Conservation (phyloP, 768 basidiomycete genomes). For the Suillus alpinus region DNA sequence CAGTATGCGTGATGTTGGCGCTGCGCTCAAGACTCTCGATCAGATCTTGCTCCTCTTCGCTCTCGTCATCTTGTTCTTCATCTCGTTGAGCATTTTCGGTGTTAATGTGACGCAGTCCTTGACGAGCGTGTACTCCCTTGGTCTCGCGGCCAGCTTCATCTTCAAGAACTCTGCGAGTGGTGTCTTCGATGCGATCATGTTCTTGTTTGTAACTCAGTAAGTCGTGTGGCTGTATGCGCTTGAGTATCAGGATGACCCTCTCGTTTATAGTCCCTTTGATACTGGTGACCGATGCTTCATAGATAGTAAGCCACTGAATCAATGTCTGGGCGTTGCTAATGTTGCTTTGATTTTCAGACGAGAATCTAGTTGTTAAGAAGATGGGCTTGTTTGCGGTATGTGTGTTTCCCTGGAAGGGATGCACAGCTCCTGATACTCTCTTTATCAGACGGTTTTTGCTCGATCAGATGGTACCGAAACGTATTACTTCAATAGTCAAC, state of each 20-base stretch:
- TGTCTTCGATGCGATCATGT: conserved; percentile 79
- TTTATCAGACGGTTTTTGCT: conserved; percentile 58
- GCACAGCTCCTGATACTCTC: conserved; percentile 1
- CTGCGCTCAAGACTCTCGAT: conserved; percentile 64
- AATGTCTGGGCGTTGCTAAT: neutral
- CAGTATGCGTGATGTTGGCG: conserved; percentile 73
- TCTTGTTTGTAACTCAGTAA: conserved; percentile 80
- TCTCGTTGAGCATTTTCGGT: conserved; percentile 70
- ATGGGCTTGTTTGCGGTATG: conserved; percentile 74
- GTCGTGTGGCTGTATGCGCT: conserved; percentile 26
- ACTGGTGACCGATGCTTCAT: conserved; percentile 83
- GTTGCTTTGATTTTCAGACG: conserved; percentile 36
- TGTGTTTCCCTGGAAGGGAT: neutral
- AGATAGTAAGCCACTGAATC: conserved; percentile 39
- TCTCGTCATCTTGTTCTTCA: conserved; percentile 64
- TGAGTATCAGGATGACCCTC: conserved; percentile 6
- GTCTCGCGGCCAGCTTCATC: conserved; percentile 74
- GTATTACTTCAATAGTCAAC: conserved; percentile 78
- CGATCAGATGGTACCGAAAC: conserved; percentile 75
- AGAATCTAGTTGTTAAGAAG: conserved; percentile 74
- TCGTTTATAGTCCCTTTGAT: conserved; percentile 59
- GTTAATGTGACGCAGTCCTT: conserved; percentile 62
- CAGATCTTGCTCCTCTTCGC: conserved; percentile 62
- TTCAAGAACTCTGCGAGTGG: conserved; percentile 73
- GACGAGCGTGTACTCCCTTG: conserved; percentile 71